These are phyloP conservation scores for Starmerella bombicola DNA, from an alignment of 805 yeast genomes.

Conservation along the genomic window DNA sequence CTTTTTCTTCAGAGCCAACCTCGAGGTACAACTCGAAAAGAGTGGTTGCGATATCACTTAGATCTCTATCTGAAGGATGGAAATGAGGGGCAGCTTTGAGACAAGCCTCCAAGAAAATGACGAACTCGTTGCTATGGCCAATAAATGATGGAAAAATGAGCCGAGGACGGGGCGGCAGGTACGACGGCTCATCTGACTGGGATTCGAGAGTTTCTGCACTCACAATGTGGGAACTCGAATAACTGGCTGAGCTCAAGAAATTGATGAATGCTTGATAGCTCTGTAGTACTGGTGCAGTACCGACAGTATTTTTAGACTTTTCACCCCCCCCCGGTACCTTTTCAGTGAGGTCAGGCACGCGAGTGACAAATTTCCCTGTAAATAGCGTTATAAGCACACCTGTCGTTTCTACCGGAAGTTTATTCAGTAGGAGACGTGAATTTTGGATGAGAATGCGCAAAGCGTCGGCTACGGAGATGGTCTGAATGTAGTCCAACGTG, in stretches of 20 bases:
- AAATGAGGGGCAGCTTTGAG: conserved; percentile 62
- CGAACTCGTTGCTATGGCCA: conserved; percentile 78
- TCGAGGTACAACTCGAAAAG: conserved; percentile 70
- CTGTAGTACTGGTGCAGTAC: conserved; percentile 30
- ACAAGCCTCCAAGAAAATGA: conserved; percentile 85
- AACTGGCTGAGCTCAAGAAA: conserved; percentile 32
- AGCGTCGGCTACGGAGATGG: conserved; percentile 64
- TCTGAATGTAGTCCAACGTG: conserved; percentile 53
- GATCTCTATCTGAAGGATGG: conserved; percentile 59
- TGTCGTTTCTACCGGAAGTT: conserved; percentile 69
- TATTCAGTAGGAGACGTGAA: conserved; percentile 52
- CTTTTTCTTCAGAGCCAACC: conserved; percentile 44
- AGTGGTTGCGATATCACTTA: conserved; percentile 61
- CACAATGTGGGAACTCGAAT: conserved; percentile 17
- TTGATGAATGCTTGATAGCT: conserved; percentile 48
- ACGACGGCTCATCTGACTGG: conserved; percentile 28
- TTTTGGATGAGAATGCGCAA: conserved; percentile 55
- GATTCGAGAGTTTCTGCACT: conserved; percentile 17
- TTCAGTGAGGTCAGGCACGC: neutral
- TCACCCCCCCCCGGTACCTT: neutral
- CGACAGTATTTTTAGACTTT: neutral
- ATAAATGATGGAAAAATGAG: conserved; percentile 77
- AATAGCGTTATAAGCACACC: conserved; percentile 72
- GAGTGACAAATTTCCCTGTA: conserved; percentile 57
- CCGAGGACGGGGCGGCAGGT: conserved; percentile 84